phyloP scores from a whole-genome alignment of 768 basidiomycete genomes.

The Mycena epipterygia region DNA sequence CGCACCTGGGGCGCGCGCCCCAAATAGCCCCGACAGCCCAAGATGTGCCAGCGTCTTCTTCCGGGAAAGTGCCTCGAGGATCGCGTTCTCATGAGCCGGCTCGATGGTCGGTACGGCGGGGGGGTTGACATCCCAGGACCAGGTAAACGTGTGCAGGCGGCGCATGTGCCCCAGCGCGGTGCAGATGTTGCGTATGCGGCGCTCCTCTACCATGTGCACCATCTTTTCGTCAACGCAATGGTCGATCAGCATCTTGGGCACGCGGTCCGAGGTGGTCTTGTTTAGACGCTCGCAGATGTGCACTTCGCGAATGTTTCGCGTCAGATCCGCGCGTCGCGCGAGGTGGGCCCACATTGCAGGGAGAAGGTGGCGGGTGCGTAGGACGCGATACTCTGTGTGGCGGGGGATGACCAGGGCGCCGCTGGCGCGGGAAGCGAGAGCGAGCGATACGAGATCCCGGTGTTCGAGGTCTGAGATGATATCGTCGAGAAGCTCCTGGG shows the following conservation, averaged over 20 bases:
- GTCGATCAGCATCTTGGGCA: conserved; percentile 56
- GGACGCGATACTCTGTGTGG: conserved; percentile 65
- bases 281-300: conserved; percentile 57
- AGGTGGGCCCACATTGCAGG: conserved; percentile 65
- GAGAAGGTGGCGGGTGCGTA: conserved; percentile 57
- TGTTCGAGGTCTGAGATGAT: conserved; percentile 62
- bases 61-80: conserved; percentile 49
- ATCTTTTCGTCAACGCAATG: conserved; percentile 37
- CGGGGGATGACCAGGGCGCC: conserved; percentile 56
- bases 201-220: conserved; percentile 47
- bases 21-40: conserved; percentile 55
- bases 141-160: conserved; percentile 57
- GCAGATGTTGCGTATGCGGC: conserved; percentile 54
- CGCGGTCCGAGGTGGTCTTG: conserved; percentile 55
- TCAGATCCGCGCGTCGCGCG: conserved; percentile 61
- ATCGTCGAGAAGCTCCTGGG: conserved; percentile 62
- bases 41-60: conserved; percentile 51
- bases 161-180: conserved; percentile 58
- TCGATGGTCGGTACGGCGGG: conserved; percentile 47
- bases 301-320: conserved; percentile 62
- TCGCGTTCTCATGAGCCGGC: conserved; percentile 54
- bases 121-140: conserved; percentile 51
- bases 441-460: conserved; percentile 59
- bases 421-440: conserved; percentile 55
- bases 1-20: conserved; percentile 49